Evolutionary conservation across 768 basidiomycete species (phyloP).

Genomic region (Cystofilobasidium bisporidii): DNA sequence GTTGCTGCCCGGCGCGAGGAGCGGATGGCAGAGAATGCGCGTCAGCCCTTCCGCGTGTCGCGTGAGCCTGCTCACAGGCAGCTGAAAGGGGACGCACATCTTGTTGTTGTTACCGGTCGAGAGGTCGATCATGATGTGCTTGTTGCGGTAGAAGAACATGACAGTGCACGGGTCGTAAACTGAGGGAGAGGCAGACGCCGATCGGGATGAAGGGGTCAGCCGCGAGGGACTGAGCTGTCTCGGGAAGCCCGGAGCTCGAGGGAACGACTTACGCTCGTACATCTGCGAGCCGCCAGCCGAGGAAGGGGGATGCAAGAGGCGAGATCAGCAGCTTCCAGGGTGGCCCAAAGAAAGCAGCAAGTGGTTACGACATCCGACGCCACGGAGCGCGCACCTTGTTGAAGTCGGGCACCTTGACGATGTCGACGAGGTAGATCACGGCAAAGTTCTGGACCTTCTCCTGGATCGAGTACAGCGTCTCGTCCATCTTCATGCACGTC

Average conservation of each 20-base stretch:
- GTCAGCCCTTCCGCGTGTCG: too few relatives aligned
- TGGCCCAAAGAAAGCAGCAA: too few relatives aligned
- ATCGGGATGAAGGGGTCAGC: too few relatives aligned
- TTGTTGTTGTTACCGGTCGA: constrained; percentile 99
- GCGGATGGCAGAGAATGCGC: neutral
- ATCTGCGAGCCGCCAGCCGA: constrained; percentile 56
- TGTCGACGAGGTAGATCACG: constrained; percentile 89
- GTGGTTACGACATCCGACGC: too few relatives aligned
- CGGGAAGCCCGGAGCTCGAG: too few relatives aligned
- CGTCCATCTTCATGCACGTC: constrained; percentile 99
- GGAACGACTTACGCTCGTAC: constrained; percentile 82
- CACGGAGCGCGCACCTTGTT: constrained; percentile 74
- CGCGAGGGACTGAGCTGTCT: too few relatives aligned
- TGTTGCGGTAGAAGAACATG: constrained; percentile 52
- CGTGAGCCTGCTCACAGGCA: too few relatives aligned
- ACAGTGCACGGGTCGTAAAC: constrained; percentile 85
- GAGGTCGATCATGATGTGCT: constrained; percentile 99
- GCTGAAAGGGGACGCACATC: constrained; percentile 79
- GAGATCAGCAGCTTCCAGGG: too few relatives aligned
- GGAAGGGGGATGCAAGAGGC: neutral
- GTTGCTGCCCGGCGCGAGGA: constrained; percentile 52
- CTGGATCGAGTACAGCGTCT: constrained; percentile 79
- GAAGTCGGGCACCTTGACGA: constrained; percentile 94
- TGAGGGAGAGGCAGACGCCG: neutral
- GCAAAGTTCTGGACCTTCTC: constrained; percentile 99